Conservation (phyloP, 1,284 basidiomycete genomes). For the Cystobasidiaceae sp. region DNA sequence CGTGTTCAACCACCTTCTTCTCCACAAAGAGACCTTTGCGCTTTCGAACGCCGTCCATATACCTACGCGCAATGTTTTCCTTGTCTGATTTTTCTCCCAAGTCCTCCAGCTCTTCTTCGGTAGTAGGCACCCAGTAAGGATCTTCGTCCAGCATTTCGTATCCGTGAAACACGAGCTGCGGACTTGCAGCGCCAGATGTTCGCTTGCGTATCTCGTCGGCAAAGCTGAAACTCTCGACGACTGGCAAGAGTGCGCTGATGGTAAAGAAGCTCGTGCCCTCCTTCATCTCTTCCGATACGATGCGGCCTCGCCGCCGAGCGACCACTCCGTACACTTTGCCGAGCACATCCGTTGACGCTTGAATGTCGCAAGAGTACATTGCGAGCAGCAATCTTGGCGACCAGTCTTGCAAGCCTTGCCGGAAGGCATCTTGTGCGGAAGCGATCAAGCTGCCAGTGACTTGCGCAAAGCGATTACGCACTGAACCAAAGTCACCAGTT, state of each 20-base stretch:
- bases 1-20: slow-evolving; percentile 83
- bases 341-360: slow-evolving; percentile 93
- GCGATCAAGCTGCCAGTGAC: slow-evolving; percentile 85
- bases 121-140: slow-evolving; percentile 98
- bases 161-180: slow-evolving; percentile 94
- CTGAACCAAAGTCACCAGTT: slow-evolving; percentile 46
- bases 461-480: slow-evolving; percentile 57
- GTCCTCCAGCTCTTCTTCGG: slow-evolving; percentile 95
- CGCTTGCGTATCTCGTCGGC: slow-evolving; percentile 95
- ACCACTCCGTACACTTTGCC: slow-evolving; percentile 98
- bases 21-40: slow-evolving; percentile 95
- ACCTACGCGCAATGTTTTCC: slow-evolving; percentile 80
- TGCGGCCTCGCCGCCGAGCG: slow-evolving; percentile 78
- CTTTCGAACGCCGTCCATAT: slow-evolving; percentile 80
- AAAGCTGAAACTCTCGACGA: slow-evolving; percentile 96
- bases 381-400: slow-evolving; percentile 93
- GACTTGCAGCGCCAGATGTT: slow-evolving; percentile 92
- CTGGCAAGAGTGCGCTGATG: slow-evolving; percentile 82
- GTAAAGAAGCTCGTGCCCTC: slow-evolving; percentile 95
- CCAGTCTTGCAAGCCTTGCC: slow-evolving; percentile 89
- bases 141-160: slow-evolving; percentile 83
- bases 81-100: slow-evolving; percentile 92
- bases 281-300: slow-evolving; percentile 97
- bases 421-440: slow-evolving; percentile 78
- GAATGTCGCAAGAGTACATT: slow-evolving; percentile 99